Evolutionary conservation across 768 basidiomycete genomes (phyloP).

Genomic region (Mycena polygramma): DNA sequence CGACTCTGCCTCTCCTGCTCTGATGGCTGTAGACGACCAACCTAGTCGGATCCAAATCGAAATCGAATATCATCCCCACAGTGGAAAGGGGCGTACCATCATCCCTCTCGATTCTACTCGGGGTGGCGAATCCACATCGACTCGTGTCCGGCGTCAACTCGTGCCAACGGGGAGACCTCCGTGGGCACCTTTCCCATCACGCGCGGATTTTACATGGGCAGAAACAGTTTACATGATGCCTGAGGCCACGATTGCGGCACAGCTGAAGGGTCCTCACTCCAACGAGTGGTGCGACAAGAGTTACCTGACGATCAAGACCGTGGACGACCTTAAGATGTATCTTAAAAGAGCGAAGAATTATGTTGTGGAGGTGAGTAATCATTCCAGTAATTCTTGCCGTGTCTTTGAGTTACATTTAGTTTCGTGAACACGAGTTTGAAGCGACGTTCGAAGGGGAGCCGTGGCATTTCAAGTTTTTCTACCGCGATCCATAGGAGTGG

Average conservation of each 20-base stretch:
- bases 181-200: constrained; percentile 29
- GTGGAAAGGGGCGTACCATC: not conserved
- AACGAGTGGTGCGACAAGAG: constrained; percentile 20
- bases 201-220: constrained; percentile 26
- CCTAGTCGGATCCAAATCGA: constrained; percentile 18
- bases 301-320: constrained; percentile 21
- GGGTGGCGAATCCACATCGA: not conserved
- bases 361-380: constrained; percentile 27
- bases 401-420: constrained; percentile 21
- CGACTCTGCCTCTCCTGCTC: not conserved
- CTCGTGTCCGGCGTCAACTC: constrained; percentile 3
- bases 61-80: constrained; percentile 33
- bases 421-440: constrained; percentile 22
- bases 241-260: not conserved
- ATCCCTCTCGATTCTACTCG: constrained; percentile 18
- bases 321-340: constrained; percentile 6
- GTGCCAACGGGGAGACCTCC: constrained; percentile 17
- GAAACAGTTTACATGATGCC: constrained; percentile 20
- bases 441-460: constrained; percentile 22
- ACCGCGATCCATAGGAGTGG: no score
- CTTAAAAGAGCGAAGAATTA: constrained; percentile 28
- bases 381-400: not conserved
- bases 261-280: constrained; percentile 30
- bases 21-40: not conserved
- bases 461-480: no score